These are phyloP conservation scores for Neospora caninum DNA, from an alignment of 169 alveolate species.

Conservation along the genomic window DNA sequence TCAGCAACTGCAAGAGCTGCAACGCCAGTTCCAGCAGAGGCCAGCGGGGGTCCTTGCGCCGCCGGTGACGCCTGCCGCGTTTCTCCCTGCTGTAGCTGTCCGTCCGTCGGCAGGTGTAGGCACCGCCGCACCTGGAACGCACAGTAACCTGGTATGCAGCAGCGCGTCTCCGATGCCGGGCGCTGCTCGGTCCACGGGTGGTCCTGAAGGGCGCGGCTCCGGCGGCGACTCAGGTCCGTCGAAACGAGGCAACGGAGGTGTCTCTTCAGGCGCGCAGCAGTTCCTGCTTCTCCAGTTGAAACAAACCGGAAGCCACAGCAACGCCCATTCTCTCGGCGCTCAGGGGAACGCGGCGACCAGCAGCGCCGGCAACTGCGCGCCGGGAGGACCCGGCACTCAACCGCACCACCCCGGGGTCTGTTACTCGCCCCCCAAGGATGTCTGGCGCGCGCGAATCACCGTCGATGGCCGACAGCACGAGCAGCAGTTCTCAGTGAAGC, in stretches of 20 bases:
- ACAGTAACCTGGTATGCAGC: background rate
- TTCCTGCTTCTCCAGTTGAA: background rate
- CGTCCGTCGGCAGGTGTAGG: background rate
- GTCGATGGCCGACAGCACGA: slow-evolving; percentile 55
- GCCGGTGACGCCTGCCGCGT: background rate
- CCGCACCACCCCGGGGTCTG: slow-evolving; percentile 48
- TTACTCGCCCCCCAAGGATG: slow-evolving; percentile 60
- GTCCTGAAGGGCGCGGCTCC: background rate
- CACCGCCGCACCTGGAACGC: background rate
- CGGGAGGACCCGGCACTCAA: background rate
- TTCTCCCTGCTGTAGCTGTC: background rate
- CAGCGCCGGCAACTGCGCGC: background rate
- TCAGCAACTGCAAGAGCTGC: slow-evolving; percentile 30
- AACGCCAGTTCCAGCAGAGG: background rate
- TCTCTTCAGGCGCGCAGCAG: background rate
- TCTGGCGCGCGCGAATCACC: slow-evolving; percentile 56
- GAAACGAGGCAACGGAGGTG: background rate
- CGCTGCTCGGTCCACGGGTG: background rate
- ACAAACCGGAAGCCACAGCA: background rate
- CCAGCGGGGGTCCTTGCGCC: background rate
- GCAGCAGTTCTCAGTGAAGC: slow-evolving; percentile 58
- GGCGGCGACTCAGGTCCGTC: background rate
- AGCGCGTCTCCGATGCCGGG: background rate
- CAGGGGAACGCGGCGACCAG: slow-evolving; percentile 2
- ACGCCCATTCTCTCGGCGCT: background rate